These are phyloP conservation scores for Cornus kousa DNA, from an alignment of 148 eudicot genomes.

Conservation along the genomic window DNA sequence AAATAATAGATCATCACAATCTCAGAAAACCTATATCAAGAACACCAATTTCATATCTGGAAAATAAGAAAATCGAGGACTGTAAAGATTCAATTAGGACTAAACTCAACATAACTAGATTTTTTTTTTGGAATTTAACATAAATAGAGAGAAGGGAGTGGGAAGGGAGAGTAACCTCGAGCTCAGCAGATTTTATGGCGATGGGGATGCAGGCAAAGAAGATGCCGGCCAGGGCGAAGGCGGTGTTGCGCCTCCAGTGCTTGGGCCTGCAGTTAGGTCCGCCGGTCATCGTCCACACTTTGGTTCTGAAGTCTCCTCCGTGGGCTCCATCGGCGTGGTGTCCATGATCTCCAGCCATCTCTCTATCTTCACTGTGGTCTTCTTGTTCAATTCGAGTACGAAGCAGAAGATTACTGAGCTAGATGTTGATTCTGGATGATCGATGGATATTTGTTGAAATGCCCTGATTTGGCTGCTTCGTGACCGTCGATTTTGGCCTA, in stretches of 20 bases:
- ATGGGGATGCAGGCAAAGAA: slow-evolving; percentile 82
- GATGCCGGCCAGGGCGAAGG: slow-evolving; percentile 73
- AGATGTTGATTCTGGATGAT: neutral
- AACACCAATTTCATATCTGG: neutral
- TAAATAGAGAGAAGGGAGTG: neutral
- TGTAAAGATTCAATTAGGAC: neutral
- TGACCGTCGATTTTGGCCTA: too few species aligned
- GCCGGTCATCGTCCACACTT: slow-evolving; percentile 91
- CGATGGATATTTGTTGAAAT: too few species aligned
- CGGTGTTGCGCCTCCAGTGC: slow-evolving; percentile 96
- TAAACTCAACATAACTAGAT: too few species aligned
- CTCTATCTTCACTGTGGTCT: slow-evolving; percentile 14
- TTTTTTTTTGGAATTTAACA: too few species aligned
- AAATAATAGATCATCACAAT: neutral
- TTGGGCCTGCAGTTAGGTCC: slow-evolving; percentile 84
- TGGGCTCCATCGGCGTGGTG: slow-evolving; percentile 47
- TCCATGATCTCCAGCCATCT: slow-evolving; percentile 58
- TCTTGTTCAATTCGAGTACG: neutral
- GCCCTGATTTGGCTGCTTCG: too few species aligned
- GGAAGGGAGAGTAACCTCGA: slow-evolving; percentile 49
- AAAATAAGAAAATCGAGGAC: neutral
- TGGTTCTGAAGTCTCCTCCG: slow-evolving; percentile 65
- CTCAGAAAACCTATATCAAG: neutral
- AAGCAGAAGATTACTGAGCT: neutral
- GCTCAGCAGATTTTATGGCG: slow-evolving; percentile 85